These are phyloP conservation scores for Aspergillus melleus DNA, from an alignment of 2,329 filamentous ascomycete genomes.

Conservation along the genomic window DNA sequence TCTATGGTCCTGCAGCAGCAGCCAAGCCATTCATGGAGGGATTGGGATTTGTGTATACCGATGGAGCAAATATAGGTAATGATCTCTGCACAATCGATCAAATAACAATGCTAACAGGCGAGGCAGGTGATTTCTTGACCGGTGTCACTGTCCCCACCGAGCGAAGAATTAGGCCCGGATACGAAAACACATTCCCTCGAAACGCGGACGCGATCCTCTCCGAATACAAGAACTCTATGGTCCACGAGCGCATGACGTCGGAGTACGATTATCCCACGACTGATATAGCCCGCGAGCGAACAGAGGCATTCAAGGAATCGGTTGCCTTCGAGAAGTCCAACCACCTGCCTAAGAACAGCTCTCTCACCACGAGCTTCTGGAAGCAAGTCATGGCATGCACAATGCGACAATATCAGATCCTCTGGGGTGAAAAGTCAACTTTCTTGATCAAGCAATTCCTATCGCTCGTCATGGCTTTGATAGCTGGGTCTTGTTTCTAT, in stretches of 20 bases:
- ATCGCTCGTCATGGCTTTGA: slow-evolving; percentile 59
- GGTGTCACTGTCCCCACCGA: slow-evolving; percentile 60
- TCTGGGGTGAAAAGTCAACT: slow-evolving; percentile 64
- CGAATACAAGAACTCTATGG: slow-evolving; percentile 53
- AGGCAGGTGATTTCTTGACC: slow-evolving; percentile 58
- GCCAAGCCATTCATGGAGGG: slow-evolving; percentile 65
- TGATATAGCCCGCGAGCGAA: slow-evolving; percentile 49
- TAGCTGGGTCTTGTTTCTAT: slow-evolving; percentile 68
- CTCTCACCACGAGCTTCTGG: slow-evolving; percentile 55
- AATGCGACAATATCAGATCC: slow-evolving; percentile 62
- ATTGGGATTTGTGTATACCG: slow-evolving; percentile 61
- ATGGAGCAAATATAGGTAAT: slow-evolving; percentile 59
- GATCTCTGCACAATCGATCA: background rate
- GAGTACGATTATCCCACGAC: slow-evolving; percentile 59
- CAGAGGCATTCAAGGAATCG: slow-evolving; percentile 54
- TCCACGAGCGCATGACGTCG: slow-evolving; percentile 51
- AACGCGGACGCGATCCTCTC: slow-evolving; percentile 45
- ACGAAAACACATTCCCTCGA: slow-evolving; percentile 43
- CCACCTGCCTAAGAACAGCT: slow-evolving; percentile 52
- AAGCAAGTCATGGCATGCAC: slow-evolving; percentile 58
- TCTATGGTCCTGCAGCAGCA: slow-evolving; percentile 59
- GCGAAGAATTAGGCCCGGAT: slow-evolving; percentile 43
- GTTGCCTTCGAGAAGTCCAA: slow-evolving; percentile 57
- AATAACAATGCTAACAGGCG: background rate
- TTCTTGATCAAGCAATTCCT: slow-evolving; percentile 62